These are phyloP conservation scores for Cyberlindnera petersonii DNA, from an alignment of 805 yeast species.

Conservation along the genomic window DNA sequence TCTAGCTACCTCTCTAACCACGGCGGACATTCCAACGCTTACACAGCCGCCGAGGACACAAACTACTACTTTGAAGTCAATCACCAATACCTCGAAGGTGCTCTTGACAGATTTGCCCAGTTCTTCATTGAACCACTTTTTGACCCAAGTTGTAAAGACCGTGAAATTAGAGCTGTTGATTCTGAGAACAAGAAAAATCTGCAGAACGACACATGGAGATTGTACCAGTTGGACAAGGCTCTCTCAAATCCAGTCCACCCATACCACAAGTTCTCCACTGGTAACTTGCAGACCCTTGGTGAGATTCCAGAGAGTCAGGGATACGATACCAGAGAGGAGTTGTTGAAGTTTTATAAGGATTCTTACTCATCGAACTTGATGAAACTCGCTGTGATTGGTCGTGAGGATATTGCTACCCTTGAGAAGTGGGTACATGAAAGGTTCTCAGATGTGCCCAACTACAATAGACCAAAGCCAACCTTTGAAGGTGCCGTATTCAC, in stretches of 20 bases:
- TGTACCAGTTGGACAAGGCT: constrained; percentile 78
- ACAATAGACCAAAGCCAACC: constrained; percentile 27
- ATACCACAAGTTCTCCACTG: constrained; percentile 83
- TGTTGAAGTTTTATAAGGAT: constrained; percentile 66
- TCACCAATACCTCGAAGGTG: constrained; percentile 74
- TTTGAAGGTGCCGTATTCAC: constrained; percentile 49
- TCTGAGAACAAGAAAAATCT: constrained; percentile 93
- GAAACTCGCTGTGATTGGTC: constrained; percentile 82
- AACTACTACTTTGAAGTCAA: constrained; percentile 87
- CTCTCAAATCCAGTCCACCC: constrained; percentile 77
- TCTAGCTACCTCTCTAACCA: constrained; percentile 73
- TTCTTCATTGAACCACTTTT: constrained; percentile 87
- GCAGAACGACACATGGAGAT: constrained; percentile 86
- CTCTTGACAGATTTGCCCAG: constrained; percentile 88
- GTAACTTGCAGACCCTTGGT: constrained; percentile 73
- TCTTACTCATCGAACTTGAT: constrained; percentile 84
- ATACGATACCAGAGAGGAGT: constrained; percentile 73
- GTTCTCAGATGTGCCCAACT: constrained; percentile 61
- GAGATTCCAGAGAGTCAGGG: constrained; percentile 57
- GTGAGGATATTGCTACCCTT: constrained; percentile 70
- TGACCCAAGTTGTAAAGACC: constrained; percentile 66
- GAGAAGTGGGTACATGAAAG: constrained; percentile 64
- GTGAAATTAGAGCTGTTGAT: constrained; percentile 93
- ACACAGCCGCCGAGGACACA: constrained; percentile 83
- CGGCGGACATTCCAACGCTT: constrained; percentile 89